Evolutionary conservation across 2,329 filamentous ascomycete species (phyloP).

Genomic region (Didymella sp.): DNA sequence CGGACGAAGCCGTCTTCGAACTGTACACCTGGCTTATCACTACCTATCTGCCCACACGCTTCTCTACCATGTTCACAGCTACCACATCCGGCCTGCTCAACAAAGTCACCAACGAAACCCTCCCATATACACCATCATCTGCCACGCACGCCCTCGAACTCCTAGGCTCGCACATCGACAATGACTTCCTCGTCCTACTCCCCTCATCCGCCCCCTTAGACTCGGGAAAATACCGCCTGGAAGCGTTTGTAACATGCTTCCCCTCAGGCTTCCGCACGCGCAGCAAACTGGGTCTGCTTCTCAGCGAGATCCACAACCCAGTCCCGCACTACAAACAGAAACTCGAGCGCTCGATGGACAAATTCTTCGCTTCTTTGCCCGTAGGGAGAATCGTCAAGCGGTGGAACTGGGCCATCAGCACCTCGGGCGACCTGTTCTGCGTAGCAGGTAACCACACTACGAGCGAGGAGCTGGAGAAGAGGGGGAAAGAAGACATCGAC

Average conservation of each 20-base stretch:
- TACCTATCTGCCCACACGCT: conserved; percentile 64
- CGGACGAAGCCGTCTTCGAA: conserved; percentile 60
- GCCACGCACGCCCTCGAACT: conserved; percentile 55
- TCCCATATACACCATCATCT: conserved; percentile 50
- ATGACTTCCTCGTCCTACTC: conserved; percentile 66
- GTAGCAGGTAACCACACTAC: conserved; percentile 53
- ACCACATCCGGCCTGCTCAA: conserved; percentile 50
- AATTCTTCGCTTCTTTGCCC: conserved; percentile 64
- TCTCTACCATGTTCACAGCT: conserved; percentile 59
- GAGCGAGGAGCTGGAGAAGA: conserved; percentile 44
- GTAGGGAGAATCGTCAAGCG: conserved; percentile 63
- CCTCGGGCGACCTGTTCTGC: conserved; percentile 50
- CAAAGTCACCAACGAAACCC: conserved; percentile 52
- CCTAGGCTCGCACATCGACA: conserved; percentile 62
- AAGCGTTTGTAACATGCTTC: conserved; percentile 64
- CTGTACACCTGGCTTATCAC: conserved; percentile 63
- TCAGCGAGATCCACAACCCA: conserved; percentile 64
- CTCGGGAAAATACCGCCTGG: conserved; percentile 59
- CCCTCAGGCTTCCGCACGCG: conserved; percentile 65
- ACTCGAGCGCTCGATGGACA: conserved; percentile 66
- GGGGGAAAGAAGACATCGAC: conserved; percentile 45
- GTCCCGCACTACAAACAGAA: conserved; percentile 66
- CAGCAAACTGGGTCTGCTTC: conserved; percentile 60
- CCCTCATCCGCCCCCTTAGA: conserved; percentile 42
- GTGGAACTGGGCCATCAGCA: conserved; percentile 61